Evolutionary conservation across 257 asterid species (phyloP).

Genomic region (Perilla frutescens): DNA sequence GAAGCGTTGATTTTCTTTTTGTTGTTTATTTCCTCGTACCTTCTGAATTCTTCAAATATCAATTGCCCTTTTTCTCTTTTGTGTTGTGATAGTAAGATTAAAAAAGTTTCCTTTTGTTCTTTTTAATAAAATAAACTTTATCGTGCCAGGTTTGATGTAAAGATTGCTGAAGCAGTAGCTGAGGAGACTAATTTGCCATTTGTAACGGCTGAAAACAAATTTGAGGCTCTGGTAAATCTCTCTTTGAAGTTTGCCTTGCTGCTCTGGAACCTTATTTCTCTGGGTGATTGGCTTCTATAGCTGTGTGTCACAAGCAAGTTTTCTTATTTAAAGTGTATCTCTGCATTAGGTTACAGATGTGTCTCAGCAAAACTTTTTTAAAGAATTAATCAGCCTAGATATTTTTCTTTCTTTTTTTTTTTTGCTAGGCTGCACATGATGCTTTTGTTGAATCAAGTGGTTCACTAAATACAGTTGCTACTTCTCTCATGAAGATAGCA

Average conservation of each 20-base stretch:
- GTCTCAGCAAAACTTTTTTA: constrained; percentile 2
- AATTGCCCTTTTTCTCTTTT: constrained; percentile 21
- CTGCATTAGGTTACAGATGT: background rate
- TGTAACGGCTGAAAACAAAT: constrained; percentile 98
- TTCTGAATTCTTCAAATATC: constrained; percentile 14
- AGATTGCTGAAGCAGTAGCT: constrained; percentile 97
- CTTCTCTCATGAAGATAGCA: constrained; percentile 95
- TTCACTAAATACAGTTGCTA: constrained; percentile 88
- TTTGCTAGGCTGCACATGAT: constrained; percentile 94
- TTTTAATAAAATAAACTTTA: background rate
- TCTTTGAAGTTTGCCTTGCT: constrained; percentile 32
- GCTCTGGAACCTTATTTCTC: constrained; percentile 25
- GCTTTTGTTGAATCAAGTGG: constrained; percentile 97
- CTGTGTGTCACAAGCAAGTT: constrained; percentile 3
- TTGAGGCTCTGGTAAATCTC: constrained; percentile 90
- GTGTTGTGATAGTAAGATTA: background rate
- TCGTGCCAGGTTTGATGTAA: constrained; percentile 82
- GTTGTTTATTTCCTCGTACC: constrained; percentile 23
- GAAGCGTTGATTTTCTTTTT: constrained; percentile 23
- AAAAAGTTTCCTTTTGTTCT: background rate
- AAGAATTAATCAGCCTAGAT: background rate
- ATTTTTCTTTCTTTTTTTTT: constrained; percentile 19
- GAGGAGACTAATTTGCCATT: constrained; percentile 95
- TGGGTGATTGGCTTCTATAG: constrained; percentile 12
- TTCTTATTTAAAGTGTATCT: constrained; percentile 18